phyloP scores from a whole-genome alignment of 2,329 filamentous ascomycete genomes.

The Fusarium begoniae region DNA sequence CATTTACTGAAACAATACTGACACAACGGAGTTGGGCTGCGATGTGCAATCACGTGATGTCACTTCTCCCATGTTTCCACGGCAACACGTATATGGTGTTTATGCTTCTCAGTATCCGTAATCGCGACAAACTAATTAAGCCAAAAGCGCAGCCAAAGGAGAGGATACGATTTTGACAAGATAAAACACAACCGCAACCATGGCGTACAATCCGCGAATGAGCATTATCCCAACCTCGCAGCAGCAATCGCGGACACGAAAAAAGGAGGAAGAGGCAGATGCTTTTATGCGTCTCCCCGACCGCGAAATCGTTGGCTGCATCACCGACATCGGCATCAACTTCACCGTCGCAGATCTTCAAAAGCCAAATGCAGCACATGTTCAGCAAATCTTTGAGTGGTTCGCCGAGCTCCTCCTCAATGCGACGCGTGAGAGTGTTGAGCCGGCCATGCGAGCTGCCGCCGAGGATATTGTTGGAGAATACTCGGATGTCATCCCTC shows the following conservation, averaged over 20 bases:
- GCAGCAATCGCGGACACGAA: constrained; percentile 61
- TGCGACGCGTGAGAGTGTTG: constrained; percentile 89
- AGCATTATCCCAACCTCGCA: constrained; percentile 66
- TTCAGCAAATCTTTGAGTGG: constrained; percentile 98
- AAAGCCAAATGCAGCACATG: constrained; percentile 92
- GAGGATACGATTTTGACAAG: neutral
- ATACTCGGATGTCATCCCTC: constrained; percentile 83
- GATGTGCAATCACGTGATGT: constrained; percentile 31
- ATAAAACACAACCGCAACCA: constrained; percentile 43
- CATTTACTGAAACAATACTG: constrained; percentile 4
- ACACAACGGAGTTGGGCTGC: neutral
- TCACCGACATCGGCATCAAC: constrained; percentile 93
- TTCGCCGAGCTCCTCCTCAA: constrained; percentile 95
- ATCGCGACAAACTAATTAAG: constrained; percentile 16
- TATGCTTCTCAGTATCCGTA: constrained; percentile 25
- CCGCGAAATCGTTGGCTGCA: constrained; percentile 92
- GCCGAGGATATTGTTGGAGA: constrained; percentile 88
- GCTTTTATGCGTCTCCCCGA: constrained; percentile 69
- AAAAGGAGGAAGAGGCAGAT: constrained; percentile 68
- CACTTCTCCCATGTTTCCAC: constrained; percentile 30
- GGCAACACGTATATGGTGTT: constrained; percentile 37
- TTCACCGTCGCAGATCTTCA: constrained; percentile 88
- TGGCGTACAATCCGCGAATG: constrained; percentile 69
- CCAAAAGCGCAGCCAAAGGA: constrained; percentile 5
- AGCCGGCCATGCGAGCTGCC: constrained; percentile 93